phyloP scores from a whole-genome alignment of 805 yeast species.

The Hanseniaspora lachancei region DNA sequence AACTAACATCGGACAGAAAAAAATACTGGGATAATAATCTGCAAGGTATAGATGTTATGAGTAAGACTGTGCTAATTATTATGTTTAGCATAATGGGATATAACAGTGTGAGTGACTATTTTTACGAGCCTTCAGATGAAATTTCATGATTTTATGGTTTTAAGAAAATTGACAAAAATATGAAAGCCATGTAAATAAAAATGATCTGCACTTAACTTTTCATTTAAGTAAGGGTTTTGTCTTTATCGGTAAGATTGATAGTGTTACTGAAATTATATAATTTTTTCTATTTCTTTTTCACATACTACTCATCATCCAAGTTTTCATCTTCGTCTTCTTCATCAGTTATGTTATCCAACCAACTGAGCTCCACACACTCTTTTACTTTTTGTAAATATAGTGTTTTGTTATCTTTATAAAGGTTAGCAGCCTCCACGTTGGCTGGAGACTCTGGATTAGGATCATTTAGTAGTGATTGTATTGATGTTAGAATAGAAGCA shows the following conservation, averaged over 20 bases:
- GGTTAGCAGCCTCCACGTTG: constrained; percentile 91
- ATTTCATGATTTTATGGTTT: background rate
- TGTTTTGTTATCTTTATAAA: constrained; percentile 86
- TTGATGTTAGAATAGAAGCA: constrained; percentile 82
- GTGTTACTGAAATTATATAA: background rate
- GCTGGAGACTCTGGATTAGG: constrained; percentile 97
- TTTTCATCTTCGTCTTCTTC: constrained; percentile 30
- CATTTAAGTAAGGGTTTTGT: background rate
- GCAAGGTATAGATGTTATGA: constrained; percentile 20
- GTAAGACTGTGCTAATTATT: constrained; percentile 24
- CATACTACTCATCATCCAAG: constrained; percentile 1
- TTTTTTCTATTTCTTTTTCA: background rate
- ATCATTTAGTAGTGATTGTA: constrained; percentile 83
- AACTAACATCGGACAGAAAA: constrained; percentile 15
- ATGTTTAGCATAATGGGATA: constrained; percentile 1
- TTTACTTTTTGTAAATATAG: constrained; percentile 85
- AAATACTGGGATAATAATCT: constrained; percentile 24
- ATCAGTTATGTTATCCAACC: constrained; percentile 63
- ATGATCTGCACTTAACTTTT: background rate
- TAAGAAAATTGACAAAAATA: background rate
- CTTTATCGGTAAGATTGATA: background rate
- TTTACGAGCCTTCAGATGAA: constrained; percentile 23
- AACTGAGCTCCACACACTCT: constrained; percentile 86
- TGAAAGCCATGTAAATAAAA: background rate
- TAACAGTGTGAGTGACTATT: constrained; percentile 1